Evolutionary conservation across 805 yeast genomes (phyloP).

Genomic region (Metschnikowia bowlesiae): DNA sequence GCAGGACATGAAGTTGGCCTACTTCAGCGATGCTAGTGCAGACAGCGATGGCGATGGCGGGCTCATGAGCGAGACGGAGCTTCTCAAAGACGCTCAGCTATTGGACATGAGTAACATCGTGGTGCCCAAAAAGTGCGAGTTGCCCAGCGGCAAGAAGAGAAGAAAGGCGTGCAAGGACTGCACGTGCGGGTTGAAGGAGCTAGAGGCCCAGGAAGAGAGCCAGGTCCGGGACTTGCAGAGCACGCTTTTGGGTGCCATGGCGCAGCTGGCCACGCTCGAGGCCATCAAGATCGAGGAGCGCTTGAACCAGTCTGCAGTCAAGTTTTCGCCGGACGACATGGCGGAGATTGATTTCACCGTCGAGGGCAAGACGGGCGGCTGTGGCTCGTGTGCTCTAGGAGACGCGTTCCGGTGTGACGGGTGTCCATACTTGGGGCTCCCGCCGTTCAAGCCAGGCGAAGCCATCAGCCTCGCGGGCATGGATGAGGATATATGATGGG

Average conservation of each 20-base stretch:
- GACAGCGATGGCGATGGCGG: conserved; percentile 55
- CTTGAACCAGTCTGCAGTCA: conserved; percentile 36
- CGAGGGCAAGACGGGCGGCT: conserved; percentile 96
- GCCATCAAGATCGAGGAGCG: conserved; percentile 53
- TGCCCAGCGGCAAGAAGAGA: conserved; percentile 53
- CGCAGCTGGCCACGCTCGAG: conserved; percentile 48
- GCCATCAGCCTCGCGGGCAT: conserved; percentile 69
- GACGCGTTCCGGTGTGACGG: conserved; percentile 99
- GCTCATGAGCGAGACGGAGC: conserved; percentile 42
- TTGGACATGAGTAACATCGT: conserved; percentile 33
- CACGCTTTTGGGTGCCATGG: conserved; percentile 43
- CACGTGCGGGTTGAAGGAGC: conserved; percentile 92
- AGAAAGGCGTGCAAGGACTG: conserved; percentile 97
- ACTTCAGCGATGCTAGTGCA: conserved; percentile 49
- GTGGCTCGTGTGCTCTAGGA: conserved; percentile 95
- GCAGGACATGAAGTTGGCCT: conserved; percentile 47
- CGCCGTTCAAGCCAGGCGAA: conserved; percentile 98
- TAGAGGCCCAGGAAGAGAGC: conserved; percentile 62
- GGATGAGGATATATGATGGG: conserved; percentile 63
- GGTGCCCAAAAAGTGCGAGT: conserved; percentile 57
- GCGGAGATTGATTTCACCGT: conserved; percentile 92
- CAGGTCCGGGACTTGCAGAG: conserved; percentile 42
- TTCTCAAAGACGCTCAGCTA: conserved; percentile 28
- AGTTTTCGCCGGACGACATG: conserved; percentile 63
- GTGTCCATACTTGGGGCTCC: conserved; percentile 94